A percentile compares a stretch with the other conserved stretches of the same genome.
Conservation (phyloP, 2,329 filamentous ascomycete species). For the Ceratocystiopsis minuta region DNA sequence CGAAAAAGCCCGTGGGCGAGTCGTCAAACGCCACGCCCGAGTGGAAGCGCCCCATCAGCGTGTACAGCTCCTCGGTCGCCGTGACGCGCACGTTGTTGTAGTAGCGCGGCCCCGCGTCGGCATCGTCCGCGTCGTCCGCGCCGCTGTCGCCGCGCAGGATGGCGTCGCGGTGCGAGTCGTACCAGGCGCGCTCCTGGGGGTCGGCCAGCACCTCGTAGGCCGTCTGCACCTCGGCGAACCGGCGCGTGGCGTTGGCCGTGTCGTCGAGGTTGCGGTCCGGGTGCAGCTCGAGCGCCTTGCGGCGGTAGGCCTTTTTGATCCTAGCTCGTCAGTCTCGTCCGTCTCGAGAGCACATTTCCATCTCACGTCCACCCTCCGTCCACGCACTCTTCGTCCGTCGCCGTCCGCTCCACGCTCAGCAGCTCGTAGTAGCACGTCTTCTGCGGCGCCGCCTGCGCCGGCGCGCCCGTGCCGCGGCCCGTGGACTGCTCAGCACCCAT, state of each 20-base stretch:
- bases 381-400: conserved; percentile 60
- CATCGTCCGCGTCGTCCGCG: conserved; percentile 18
- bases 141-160: conserved; percentile 52
- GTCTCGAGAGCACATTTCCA: too few species aligned
- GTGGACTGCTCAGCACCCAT: conserved; percentile 43
- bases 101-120: conserved; percentile 18
- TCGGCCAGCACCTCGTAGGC: conserved; percentile 95
- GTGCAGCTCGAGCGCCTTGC: conserved; percentile 80
- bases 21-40: conserved; percentile 64
- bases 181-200: conserved; percentile 90
- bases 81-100: conserved; percentile 56
- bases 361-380: too few species aligned
- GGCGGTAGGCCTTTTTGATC: conserved; percentile 85
- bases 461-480: conserved; percentile 13
- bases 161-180: conserved; percentile 79
- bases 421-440: conserved; percentile 80
- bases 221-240: conserved; percentile 81
- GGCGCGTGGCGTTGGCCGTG: conserved; percentile 59
- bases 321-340: conserved; percentile 21
- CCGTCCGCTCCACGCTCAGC: conserved; percentile 52
- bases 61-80: conserved; percentile 60
- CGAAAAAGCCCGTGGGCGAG: conserved; percentile 67
- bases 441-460: conserved; percentile 12
- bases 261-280: conserved; percentile 87
- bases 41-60: conserved; percentile 65